phyloP scores from a whole-genome alignment of 257 asterid genomes.

The Gardenia jasminoides region DNA sequence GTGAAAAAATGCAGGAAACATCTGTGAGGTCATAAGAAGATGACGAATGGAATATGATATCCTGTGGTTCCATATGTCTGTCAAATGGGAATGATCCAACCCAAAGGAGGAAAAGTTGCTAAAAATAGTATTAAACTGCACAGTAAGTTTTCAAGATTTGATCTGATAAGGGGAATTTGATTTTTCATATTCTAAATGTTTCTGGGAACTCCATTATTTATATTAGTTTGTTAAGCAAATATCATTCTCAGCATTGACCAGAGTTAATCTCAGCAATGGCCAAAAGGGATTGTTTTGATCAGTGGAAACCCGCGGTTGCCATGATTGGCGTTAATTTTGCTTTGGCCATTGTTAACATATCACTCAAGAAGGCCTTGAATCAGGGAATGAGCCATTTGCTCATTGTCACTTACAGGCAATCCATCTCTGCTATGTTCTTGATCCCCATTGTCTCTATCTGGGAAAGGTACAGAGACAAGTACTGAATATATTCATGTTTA shows the following conservation, averaged over 20 bases:
- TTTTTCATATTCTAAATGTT: background rate
- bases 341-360: slow-evolving; percentile 40
- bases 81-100: background rate
- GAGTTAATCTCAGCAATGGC: background rate
- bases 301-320: slow-evolving; percentile 40
- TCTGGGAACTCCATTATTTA: slow-evolving; percentile 10
- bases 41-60: slow-evolving; percentile 9
- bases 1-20: background rate
- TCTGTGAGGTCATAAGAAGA: slow-evolving; percentile 4
- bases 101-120: slow-evolving; percentile 4
- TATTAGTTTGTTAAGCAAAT: background rate
- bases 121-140: background rate
- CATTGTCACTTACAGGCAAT: slow-evolving; percentile 51
- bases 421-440: slow-evolving; percentile 42
- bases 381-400: slow-evolving; percentile 42
- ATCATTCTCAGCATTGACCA: no score
- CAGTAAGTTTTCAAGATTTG: background rate
- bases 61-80: background rate
- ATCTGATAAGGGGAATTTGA: slow-evolving; percentile 4
- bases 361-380: slow-evolving; percentile 30
- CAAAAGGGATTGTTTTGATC: slow-evolving; percentile 22
- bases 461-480: slow-evolving; percentile 46
- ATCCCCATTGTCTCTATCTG: slow-evolving; percentile 50
- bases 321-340: slow-evolving; percentile 48
- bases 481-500: background rate